Evolutionary conservation across 1,284 basidiomycete genomes (phyloP).

Genomic region (Cryptococcus maquisensis): DNA sequence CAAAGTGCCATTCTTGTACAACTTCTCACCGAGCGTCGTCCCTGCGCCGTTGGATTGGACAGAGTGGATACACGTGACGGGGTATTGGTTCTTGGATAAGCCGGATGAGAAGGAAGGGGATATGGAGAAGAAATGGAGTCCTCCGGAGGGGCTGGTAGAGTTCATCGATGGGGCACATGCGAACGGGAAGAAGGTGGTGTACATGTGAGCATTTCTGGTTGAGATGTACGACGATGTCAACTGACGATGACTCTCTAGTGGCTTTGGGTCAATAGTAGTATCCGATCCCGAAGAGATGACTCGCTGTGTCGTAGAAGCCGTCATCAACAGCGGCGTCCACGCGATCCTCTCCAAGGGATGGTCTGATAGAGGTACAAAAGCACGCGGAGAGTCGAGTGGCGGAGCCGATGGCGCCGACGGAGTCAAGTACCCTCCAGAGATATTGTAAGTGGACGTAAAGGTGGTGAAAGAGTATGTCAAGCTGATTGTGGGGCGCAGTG

Average conservation of each 20-base stretch:
- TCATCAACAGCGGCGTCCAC: conserved; percentile 74
- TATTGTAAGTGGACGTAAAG: conserved; percentile 51
- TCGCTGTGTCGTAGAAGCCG: conserved; percentile 79
- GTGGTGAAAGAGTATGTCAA: not conserved
- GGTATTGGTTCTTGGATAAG: conserved; percentile 92
- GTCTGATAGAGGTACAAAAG: conserved; percentile 81
- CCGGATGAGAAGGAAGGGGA: conserved; percentile 60
- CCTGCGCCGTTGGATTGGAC: conserved; percentile 94
- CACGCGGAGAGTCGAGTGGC: conserved; percentile 49
- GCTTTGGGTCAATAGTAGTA: conserved; percentile 97
- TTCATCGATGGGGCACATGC: conserved; percentile 77
- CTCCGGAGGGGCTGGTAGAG: conserved; percentile 69
- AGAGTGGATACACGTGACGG: conserved; percentile 94
- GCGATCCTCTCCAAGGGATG: conserved; percentile 96
- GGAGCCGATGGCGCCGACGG: conserved; percentile 35
- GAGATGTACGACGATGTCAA: not conserved
- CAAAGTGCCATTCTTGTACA: conserved; percentile 93
- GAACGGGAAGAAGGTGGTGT: conserved; percentile 82
- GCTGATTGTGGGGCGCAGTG: conserved; percentile 23
- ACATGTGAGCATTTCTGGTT: conserved; percentile 56
- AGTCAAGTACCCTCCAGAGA: conserved; percentile 63
- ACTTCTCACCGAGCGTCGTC: conserved; percentile 84
- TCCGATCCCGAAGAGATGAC: conserved; percentile 91
- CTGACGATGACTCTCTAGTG: conserved; percentile 44
- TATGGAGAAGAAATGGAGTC: conserved; percentile 73